Evolutionary conservation across 2,329 filamentous ascomycete species (phyloP), one percentile per base, ranked within the genome.

Genomic region (Scedosporium dehoogii): DNA sequence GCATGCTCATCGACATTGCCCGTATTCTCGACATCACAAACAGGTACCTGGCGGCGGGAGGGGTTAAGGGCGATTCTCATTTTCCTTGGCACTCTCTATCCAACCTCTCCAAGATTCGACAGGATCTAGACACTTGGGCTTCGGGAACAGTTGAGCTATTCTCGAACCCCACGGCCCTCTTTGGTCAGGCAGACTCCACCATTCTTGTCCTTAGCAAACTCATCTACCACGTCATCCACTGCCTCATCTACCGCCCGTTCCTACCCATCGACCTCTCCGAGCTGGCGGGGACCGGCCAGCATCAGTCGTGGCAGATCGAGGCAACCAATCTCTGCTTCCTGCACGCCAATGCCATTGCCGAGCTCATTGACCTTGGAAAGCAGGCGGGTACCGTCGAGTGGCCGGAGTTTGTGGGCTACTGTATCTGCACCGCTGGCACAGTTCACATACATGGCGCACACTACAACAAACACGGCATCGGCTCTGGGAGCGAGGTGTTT

Each of bases 251-350:
- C 70, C 85, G 91, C 16, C 91, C 91, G 0, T 96, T 96, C 73
- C 78, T 96, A 5, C 91, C 91, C 0, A 89, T 96, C 65, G 89
- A 96, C 71, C 79, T 96, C 3, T 84, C 88, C 25, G 91, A 96
- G 71, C 82, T 96, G 6, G 85, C 89, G 12, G 89, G 89, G 14
- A 88, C 84, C 0, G 89, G 89, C 1, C 91, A 96, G 69, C 90
- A 96, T 67, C 91, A 96, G 71, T 92, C 90, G 29, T 96, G 91
- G 91, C 91, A 96, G 71, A 93, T 96, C 58, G 90, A 96, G 71
- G 90, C 91, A 0, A 96, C 91, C 0, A 93, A 94, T 69, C 81
- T 93, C 70, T 96, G 91, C 73, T 94, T 85, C 71, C 77, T 92
- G 18, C 91, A 96, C 67, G 91, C 91, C 5, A 96, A 96, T 69